Evolutionary conservation across 768 basidiomycete species (phyloP), one percentile per base, ranked within the genome.

Genomic region (Mycena epipterygia): DNA sequence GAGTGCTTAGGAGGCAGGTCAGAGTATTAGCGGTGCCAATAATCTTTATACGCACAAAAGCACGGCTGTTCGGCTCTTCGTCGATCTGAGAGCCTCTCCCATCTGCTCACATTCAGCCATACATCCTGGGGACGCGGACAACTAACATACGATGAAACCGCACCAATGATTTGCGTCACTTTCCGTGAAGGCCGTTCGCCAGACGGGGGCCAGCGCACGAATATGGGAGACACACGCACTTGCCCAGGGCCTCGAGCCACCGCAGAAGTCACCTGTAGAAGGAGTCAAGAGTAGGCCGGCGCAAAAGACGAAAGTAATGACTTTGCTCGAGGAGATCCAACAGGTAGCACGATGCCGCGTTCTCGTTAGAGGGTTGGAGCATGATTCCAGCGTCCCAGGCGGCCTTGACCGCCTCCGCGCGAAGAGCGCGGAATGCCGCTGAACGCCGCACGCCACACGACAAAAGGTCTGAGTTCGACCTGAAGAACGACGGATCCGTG

Each of bases 271-370:
- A n/a, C 14, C 71, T 60, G 35, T 7, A 27, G 1, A 25, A 25
- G 23, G 23, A n/a, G n/a, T 29, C 17, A 33, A 14, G 14, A 19
- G 12, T 5, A 2, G 12, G 27, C 6, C 13, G 14, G 21, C 23
- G n/a, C n/a, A n/a, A n/a, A 5, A 14, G 19, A 13, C 3, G 52
- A 7, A 29, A 1, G 3, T 37, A 0, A 27, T 19, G 42, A 63
- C 59, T 41, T 48, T 63, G 59, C 5, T 73, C 72, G 9, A 70
- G 19, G 23, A 58, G 12, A 32, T 70, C 64, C 8, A 73, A 23
- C 1, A 73, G 25, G 37, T 53, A 73, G 41, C 72, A 70, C 11
- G 72, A 63, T 2, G 27, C 21, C 0, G 72, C 72, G 39, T 70
- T 73, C 32, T 67, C 72, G 11, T 30, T 55, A 0, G 68, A 63